Base-by-base conservation (phyloP, 1,284 basidiomycete species). In the Pyrrhoderma lamaoense region DNA sequence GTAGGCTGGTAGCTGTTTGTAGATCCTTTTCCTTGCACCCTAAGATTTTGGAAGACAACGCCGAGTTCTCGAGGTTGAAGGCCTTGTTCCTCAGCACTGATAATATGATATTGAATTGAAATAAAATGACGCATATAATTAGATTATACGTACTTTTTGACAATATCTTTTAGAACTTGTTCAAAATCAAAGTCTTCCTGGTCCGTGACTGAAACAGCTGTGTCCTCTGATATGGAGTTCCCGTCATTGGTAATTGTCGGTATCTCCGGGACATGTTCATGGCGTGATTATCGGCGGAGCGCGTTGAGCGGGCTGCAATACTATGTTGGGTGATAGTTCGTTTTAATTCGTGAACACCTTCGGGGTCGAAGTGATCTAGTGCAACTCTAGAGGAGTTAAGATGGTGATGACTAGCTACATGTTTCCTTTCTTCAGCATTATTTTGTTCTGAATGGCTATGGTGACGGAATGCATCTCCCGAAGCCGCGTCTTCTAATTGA, bases 1-100 rank as follows among this genome's bases (percentile, higher is more conserved):
- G 61, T 62, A 8, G 58, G 49, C 45, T 61, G 60, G 47, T 56
- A 60, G 38, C 53, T 57, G 35, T 57, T 56, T 7, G 50, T 34
- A 9, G 58, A 54, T 2, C 60, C 61, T 16, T 16, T 40, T 14
- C 61, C 62, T 9, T 55, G 50, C 11, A 63, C 62, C 8, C 53
- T 54, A 21, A 64, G 53, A 37, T 59, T 53, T 56, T 61, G 47
- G 45, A 55, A 58, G 3, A 53, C 52, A 18, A 58, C 57, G 34
- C 57, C 57, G 21, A 58, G 53, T 39, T 56, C 46, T 34, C 53
- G 54, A 11, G 34, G 36, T 19, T 31, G 39, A 19, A 52, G 46
- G n/a, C 31, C 25, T n/a, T 35, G 36, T 4, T 44, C 54, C 23
- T 49, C 36, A 16, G 22, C 27, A n/a, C 54, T 56, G 21, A 25